phyloP scores from a whole-genome alignment of 805 yeast species.

The Candida arabinofermentans region DNA sequence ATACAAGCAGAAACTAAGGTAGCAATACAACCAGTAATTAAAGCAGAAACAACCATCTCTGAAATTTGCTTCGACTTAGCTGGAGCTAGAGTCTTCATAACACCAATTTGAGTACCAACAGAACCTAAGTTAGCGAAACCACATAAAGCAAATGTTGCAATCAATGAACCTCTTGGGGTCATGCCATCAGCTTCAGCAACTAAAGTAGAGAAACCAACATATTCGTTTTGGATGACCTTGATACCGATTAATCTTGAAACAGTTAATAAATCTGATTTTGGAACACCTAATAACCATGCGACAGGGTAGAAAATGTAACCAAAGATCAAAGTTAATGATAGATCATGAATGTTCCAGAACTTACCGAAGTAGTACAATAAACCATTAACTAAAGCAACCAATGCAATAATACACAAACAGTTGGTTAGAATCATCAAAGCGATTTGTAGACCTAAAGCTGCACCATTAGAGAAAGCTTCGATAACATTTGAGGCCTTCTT shows the following conservation, averaged over 20 bases:
- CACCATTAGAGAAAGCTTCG: conserved; percentile 44
- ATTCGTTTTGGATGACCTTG: conserved; percentile 61
- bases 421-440: conserved; percentile 57
- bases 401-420: conserved; percentile 56
- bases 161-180: conserved; percentile 47
- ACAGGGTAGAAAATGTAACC: conserved; percentile 59
- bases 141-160: conserved; percentile 60
- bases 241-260: conserved; percentile 50
- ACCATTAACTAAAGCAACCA: conserved; percentile 53
- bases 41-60: conserved; percentile 41
- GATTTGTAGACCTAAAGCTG: conserved; percentile 51
- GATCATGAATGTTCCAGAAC: conserved; percentile 50
- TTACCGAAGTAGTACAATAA: conserved; percentile 57
- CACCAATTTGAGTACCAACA: conserved; percentile 59
- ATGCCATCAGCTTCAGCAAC: conserved; percentile 27
- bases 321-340: conserved; percentile 51
- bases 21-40: conserved; percentile 48
- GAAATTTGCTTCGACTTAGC: conserved; percentile 45
- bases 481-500: conserved; percentile 40
- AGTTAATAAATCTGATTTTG: conserved; percentile 46
- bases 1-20: conserved; percentile 43
- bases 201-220: conserved; percentile 45
- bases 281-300: conserved; percentile 55
- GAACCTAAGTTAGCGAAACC: conserved; percentile 63
- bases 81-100: conserved; percentile 53